Base-by-base conservation (phyloP, 352 stramenopile species). In the Phytopythium chamaehyphon region DNA sequence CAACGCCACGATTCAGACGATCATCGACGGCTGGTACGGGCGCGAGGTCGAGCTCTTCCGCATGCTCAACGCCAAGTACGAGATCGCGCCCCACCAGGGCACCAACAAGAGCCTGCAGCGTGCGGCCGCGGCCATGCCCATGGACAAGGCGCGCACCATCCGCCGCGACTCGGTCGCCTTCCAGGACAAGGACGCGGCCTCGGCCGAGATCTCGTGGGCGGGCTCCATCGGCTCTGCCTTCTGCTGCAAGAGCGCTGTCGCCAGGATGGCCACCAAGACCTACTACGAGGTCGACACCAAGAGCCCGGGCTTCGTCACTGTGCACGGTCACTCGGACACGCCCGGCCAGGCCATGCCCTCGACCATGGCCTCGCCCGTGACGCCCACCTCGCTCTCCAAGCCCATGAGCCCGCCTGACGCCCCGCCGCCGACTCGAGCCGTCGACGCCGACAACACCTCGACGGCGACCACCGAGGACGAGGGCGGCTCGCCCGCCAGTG, bases 21-120 rank as follows among this genome's bases (percentile, higher is more conserved):
- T 93, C 51, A 90, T 93, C 39, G 83, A 93, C 57, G 80, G 83
- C 26, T 93, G 83, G 83, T 85, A 87, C 46, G 83, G 80, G 38
- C 79, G 80, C 24, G 83, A 93, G 42, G 74, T 93, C 24, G 83
- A 93, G 68, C 69, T 93, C 33, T 93, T 93, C 53, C 74, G 83
- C 61, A 93, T 93, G 83, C 80, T 93, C 31, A 88, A 88, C 47
- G 54, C 73, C 51, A 93, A 93, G 62, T 93, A 93, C 57, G 83
- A 93, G 62, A 84, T 93, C 56, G 69, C 73, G 16, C 76, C 83
- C 23, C 80, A 91, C 45, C 71, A 90, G 51, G 83, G 83, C 19
- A 76, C 76, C 18, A 85, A 83, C 49, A 81, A 76, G 47, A 58
- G 57, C 15, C 51, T 63, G 0, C 70, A 84, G 37, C 63, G 74